Percentiles rank a stretch among this genome's conserved stretches.
Conservation (phyloP, 2,329 filamentous ascomycete genomes). For the Alternaria sp. region DNA sequence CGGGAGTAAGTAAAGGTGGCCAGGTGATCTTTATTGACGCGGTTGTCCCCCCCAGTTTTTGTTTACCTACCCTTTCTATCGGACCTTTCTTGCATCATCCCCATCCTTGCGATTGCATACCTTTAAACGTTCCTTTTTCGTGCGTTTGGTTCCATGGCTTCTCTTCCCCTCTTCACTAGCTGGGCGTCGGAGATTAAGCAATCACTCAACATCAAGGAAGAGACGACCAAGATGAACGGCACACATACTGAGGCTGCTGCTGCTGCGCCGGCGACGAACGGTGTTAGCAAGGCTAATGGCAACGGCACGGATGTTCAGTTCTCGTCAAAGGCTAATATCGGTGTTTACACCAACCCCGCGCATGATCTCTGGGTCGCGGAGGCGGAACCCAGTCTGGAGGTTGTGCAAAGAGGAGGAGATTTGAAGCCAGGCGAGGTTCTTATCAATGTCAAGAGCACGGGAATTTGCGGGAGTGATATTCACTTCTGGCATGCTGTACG, state of each 20-base stretch:
- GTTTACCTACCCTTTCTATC: background rate
- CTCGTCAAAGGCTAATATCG: slow-evolving; percentile 82
- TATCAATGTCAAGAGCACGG: slow-evolving; percentile 88
- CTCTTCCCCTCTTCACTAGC: slow-evolving; percentile 3
- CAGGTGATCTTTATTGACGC: slow-evolving; percentile 1
- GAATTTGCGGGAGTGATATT: slow-evolving; percentile 94
- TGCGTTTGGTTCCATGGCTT: background rate
- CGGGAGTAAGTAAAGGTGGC: background rate
- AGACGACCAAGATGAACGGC: slow-evolving; percentile 1
- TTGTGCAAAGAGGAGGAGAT: slow-evolving; percentile 70
- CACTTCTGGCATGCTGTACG: slow-evolving; percentile 91
- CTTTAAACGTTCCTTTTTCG: background rate
- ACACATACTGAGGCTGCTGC: slow-evolving; percentile 2
- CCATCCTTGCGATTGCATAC: background rate
- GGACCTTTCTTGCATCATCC: background rate
- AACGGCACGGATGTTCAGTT: slow-evolving; percentile 49
- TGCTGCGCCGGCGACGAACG: background rate
- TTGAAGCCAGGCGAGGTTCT: slow-evolving; percentile 85
- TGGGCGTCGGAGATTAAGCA: slow-evolving; percentile 1
- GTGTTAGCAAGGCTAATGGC: background rate
- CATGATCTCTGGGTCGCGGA: slow-evolving; percentile 91
- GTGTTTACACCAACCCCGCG: slow-evolving; percentile 91
- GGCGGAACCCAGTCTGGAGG: slow-evolving; percentile 76
- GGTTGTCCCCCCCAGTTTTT: background rate
- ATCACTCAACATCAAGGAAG: background rate